Conservation (phyloP, 2,329 filamentous ascomycete species). For the Apiospora kogelbergensis region DNA sequence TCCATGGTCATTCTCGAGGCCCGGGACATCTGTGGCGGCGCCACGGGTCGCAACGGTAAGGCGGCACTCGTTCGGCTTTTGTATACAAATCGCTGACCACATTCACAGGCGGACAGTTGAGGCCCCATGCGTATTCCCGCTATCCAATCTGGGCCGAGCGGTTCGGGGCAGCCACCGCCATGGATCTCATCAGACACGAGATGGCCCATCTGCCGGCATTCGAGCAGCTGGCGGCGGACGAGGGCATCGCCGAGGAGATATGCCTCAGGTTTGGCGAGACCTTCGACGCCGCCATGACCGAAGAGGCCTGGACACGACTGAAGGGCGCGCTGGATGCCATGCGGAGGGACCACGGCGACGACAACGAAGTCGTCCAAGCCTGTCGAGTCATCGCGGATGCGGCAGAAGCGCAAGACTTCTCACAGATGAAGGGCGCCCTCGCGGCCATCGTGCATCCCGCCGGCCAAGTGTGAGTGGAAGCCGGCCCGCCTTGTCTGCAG, state of each 20-base stretch:
- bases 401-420: slow-evolving; percentile 26
- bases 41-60: slow-evolving; percentile 26
- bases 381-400: slow-evolving; percentile 22
- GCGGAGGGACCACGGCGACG: slow-evolving; percentile 26
- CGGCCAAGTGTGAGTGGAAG: slow-evolving; percentile 17
- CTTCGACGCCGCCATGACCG: slow-evolving; percentile 33
- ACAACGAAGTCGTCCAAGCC: slow-evolving; percentile 26
- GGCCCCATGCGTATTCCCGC: slow-evolving; percentile 29
- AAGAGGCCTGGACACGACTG: slow-evolving; percentile 28
- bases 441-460: slow-evolving; percentile 29
- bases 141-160: slow-evolving; percentile 27
- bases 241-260: slow-evolving; percentile 27
- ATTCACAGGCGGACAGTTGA: slow-evolving; percentile 18
- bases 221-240: slow-evolving; percentile 13
- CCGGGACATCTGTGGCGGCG: slow-evolving; percentile 20
- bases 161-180: slow-evolving; percentile 28
- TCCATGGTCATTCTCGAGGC: slow-evolving; percentile 20
- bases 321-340: slow-evolving; percentile 28
- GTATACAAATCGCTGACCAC: neutral
- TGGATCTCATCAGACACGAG: slow-evolving; percentile 29
- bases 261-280: slow-evolving; percentile 30
- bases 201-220: slow-evolving; percentile 27
- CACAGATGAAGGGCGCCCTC: slow-evolving; percentile 31
- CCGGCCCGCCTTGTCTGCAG: no score
- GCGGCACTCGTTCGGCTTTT: neutral